phyloP scores from a whole-genome alignment of 1,139 yeast species.

The Blastobotrys arbuscula region DNA sequence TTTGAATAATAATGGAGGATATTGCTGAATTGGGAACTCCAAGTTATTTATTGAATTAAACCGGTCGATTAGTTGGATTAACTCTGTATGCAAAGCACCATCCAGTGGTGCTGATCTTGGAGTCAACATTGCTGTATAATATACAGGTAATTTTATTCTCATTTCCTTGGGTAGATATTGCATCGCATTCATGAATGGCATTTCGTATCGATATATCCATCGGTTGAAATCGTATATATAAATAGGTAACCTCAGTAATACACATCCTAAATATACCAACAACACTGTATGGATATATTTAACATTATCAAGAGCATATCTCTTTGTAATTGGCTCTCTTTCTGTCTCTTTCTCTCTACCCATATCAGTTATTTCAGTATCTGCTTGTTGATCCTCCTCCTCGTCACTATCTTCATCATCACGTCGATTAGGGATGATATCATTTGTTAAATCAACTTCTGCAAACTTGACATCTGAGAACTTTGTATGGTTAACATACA shows the following conservation, averaged over 20 bases:
- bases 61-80: slow-evolving; percentile 13
- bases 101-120: slow-evolving; percentile 19
- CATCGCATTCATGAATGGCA: slow-evolving; percentile 28
- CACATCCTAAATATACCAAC: slow-evolving; percentile 29
- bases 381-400: neutral
- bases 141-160: slow-evolving; percentile 16
- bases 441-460: slow-evolving; percentile 3
- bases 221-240: slow-evolving; percentile 29
- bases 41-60: slow-evolving; percentile 16
- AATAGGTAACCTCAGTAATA: slow-evolving; percentile 27
- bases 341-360: neutral
- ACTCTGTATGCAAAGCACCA: slow-evolving; percentile 15
- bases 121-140: slow-evolving; percentile 13
- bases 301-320: neutral
- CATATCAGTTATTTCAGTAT: neutral
- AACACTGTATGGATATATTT: slow-evolving; percentile 19
- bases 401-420: slow-evolving; percentile 6
- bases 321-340: neutral
- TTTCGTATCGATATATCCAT: slow-evolving; percentile 28
- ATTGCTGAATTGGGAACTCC: slow-evolving; percentile 22
- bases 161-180: slow-evolving; percentile 21
- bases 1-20: slow-evolving; percentile 28
- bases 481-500: slow-evolving; percentile 32
- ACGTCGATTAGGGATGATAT: neutral
- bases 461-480: slow-evolving; percentile 21